Conservation (phyloP, 768 basidiomycete species). For the Leccinum barrowsii region DNA sequence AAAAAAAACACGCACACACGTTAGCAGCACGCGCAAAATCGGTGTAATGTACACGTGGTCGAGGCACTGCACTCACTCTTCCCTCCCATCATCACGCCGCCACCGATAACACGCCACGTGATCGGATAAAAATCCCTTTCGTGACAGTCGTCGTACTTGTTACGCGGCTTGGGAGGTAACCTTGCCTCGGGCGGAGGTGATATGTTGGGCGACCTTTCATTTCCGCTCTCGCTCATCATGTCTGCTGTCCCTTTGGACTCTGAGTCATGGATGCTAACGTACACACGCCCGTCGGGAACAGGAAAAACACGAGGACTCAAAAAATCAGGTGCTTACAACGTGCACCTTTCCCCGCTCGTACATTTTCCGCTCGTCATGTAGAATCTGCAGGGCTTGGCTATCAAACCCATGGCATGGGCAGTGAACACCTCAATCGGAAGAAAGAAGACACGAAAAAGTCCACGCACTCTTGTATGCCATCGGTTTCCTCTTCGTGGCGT, state of each 20-base stretch:
- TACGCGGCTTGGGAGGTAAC: constrained; percentile 28
- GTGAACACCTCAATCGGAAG: background rate
- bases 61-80: constrained; percentile 24
- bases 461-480: constrained; percentile 30
- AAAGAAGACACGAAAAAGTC: background rate
- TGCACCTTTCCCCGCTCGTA: constrained; percentile 52
- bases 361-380: constrained; percentile 44
- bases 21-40: background rate
- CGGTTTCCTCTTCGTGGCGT: constrained; percentile 14
- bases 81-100: constrained; percentile 66
- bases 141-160: constrained; percentile 34
- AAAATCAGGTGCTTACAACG: constrained; percentile 45
- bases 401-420: background rate
- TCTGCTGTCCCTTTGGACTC: constrained; percentile 1
- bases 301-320: background rate
- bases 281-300: constrained; percentile 1
- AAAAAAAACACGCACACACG: background rate
- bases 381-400: constrained; percentile 63
- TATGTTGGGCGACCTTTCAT: background rate
- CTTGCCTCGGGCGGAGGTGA: constrained; percentile 5
- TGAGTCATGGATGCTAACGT: constrained; percentile 44
- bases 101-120: constrained; percentile 74
- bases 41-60: background rate
- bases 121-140: constrained; percentile 59
- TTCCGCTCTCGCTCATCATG: background rate